These are phyloP conservation scores for Centaurea solstitialis DNA, from an alignment of 129 eudicot genomes.

Conservation along the genomic window DNA sequence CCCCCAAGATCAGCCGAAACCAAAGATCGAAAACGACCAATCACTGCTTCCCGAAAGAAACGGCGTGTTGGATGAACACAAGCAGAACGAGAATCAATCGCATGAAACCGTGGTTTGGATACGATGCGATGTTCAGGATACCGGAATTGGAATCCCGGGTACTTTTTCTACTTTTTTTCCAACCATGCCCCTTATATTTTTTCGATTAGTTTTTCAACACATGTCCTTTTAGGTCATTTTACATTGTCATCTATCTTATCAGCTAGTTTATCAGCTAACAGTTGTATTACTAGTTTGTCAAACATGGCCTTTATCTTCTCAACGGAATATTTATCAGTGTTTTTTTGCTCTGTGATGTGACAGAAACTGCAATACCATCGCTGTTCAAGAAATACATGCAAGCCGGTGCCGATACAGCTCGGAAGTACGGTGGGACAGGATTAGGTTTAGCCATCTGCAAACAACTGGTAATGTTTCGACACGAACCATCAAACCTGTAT, in stretches of 20 bases:
- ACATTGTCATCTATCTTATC: neutral
- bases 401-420: slow-evolving; percentile 84
- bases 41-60: slow-evolving; percentile 13
- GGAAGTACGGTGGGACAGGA: slow-evolving; percentile 94
- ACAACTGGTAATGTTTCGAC: slow-evolving; percentile 60
- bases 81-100: slow-evolving; percentile 18
- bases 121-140: slow-evolving; percentile 75
- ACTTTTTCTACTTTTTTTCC: neutral
- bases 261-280: too few relatives aligned
- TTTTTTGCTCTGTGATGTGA: slow-evolving; percentile 26
- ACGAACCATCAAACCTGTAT: neutral
- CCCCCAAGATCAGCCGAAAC: slow-evolving; percentile 18
- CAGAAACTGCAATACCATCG: slow-evolving; percentile 74
- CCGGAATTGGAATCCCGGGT: slow-evolving; percentile 90
- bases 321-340: neutral
- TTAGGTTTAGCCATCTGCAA: slow-evolving; percentile 88
- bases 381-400: slow-evolving; percentile 86
- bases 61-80: slow-evolving; percentile 21
- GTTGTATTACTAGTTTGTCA: too few relatives aligned
- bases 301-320: neutral
- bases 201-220: neutral
- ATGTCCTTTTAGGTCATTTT: neutral
- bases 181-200: neutral
- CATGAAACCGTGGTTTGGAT: slow-evolving; percentile 72
- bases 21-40: slow-evolving; percentile 20